phyloP scores from a whole-genome alignment of 768 basidiomycete species.

The Jaapia argillacea region DNA sequence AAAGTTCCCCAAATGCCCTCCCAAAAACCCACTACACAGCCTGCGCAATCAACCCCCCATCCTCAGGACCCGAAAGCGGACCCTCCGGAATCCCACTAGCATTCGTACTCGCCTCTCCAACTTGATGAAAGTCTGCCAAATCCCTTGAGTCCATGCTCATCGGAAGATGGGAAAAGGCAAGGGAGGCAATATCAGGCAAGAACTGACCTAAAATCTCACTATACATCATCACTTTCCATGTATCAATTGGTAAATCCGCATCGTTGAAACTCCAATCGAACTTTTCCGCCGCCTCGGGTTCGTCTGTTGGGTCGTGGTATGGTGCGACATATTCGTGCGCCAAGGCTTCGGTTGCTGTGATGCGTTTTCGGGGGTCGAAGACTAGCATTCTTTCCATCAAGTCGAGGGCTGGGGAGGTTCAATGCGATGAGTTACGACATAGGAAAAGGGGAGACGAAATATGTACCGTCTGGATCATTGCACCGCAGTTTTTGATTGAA shows the following conservation, averaged over 20 bases:
- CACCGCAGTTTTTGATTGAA: constrained; percentile 91
- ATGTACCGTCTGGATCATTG: constrained; percentile 75
- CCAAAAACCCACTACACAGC: too few relatives aligned
- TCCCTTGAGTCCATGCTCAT: constrained; percentile 1
- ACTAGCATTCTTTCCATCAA: constrained; percentile 98
- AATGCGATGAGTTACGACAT: not conserved
- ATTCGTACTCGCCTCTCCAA: constrained; percentile 39
- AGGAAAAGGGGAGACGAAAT: not conserved
- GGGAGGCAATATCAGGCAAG: too few relatives aligned
- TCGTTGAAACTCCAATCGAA: constrained; percentile 99
- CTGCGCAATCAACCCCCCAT: too few relatives aligned
- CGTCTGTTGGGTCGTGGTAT: constrained; percentile 97
- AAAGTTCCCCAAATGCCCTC: too few relatives aligned
- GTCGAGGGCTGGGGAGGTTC: constrained; percentile 59
- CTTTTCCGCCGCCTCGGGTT: constrained; percentile 85
- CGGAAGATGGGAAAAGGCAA: not conserved
- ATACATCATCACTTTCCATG: constrained; percentile 99
- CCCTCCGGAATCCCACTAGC: constrained; percentile 39
- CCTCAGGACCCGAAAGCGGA: constrained; percentile 58
- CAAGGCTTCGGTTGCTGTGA: constrained; percentile 87
- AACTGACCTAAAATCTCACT: constrained; percentile 89
- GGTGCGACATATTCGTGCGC: constrained; percentile 91
- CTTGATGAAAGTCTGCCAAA: constrained; percentile 68
- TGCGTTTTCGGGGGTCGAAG: constrained; percentile 95
- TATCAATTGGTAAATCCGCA: constrained; percentile 95